These are phyloP conservation scores for Comarum palustre DNA, from an alignment of 306 rosid genomes.

Conservation along the genomic window DNA sequence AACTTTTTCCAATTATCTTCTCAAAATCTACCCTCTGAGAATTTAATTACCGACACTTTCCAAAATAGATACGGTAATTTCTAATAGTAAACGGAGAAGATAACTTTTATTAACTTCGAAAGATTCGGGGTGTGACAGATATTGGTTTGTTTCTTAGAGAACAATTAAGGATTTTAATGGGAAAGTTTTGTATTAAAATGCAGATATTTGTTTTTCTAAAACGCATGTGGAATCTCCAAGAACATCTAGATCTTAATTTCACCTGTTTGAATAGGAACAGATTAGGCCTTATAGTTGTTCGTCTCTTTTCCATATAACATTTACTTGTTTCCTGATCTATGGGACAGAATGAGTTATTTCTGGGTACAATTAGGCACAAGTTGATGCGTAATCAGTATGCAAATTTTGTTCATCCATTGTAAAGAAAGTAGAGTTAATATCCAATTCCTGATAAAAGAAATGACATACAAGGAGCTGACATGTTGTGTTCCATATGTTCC, in stretches of 20 bases:
- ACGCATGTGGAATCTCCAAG: background rate
- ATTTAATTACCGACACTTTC: too few species aligned
- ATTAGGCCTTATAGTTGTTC: constrained; percentile 2
- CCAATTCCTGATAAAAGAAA: background rate
- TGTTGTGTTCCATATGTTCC: background rate
- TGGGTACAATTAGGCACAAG: background rate
- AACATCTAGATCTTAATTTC: background rate
- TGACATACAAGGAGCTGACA: background rate
- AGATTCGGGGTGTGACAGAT: too few species aligned
- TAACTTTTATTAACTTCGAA: too few species aligned
- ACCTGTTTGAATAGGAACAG: constrained; percentile 7
- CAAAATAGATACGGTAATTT: too few species aligned
- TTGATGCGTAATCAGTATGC: background rate
- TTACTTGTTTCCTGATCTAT: background rate
- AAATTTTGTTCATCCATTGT: background rate
- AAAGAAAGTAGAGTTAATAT: background rate
- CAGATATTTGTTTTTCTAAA: background rate
- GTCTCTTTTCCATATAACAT: background rate
- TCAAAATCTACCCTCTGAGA: too few species aligned
- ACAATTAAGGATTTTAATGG: background rate
- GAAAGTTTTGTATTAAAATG: background rate
- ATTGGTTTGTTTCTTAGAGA: too few species aligned
- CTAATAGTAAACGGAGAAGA: too few species aligned
- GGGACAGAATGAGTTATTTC: background rate
- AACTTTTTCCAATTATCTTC: too few species aligned